Base-by-base conservation (phyloP, 148 eudicot genomes). In the Camellia japonica region DNA sequence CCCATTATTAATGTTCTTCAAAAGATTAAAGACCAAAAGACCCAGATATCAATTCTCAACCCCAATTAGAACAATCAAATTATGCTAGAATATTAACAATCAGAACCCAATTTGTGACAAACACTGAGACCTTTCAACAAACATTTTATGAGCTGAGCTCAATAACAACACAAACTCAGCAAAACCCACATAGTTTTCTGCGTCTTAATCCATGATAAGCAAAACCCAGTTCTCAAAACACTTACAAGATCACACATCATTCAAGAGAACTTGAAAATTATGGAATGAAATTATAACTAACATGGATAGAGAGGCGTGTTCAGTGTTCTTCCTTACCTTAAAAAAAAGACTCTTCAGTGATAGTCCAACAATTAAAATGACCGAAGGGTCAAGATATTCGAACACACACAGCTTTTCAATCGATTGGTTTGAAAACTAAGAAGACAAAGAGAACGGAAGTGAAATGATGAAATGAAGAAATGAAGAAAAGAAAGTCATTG, bases 241-340 rank as follows among this genome's bases (percentile, higher is more conserved):
- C 38, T 63, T 19, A 0, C 41, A 23, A 63, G 67, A 63, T 63
- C 30, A 7, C 67, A 30, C 38, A 20, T 11, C 38, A 20, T 23
- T 63, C 38, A 23, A 63, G 41, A 63, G 67, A 63, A 7, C 38
- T 63, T 1, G 67, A 20, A 63, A 63, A 7, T 1, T 63, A 7
- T 4, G 6, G 41, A 20, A n/a, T 19, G 2, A 0, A 2, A 55
- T 49, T 49, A 7, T 49, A 49, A 49, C 52, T 5, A 49, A 30
- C 38, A 30, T 30, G 38, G 38, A 49, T 61, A 16, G 20, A 3
- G 5, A 18, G 20, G 64, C 4, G 8, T 41, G 2, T 44, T 69
- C 73, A 46, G 73, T 16, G 30, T 44, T 18, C 73, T 69, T 46
- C 18, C 73, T 69, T 46, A 69, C 73, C 73, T 69, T 18, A 18